These are phyloP conservation scores for Pseudozyma flocculosa DNA, from an alignment of 1,284 basidiomycete species.

Conservation along the genomic window DNA sequence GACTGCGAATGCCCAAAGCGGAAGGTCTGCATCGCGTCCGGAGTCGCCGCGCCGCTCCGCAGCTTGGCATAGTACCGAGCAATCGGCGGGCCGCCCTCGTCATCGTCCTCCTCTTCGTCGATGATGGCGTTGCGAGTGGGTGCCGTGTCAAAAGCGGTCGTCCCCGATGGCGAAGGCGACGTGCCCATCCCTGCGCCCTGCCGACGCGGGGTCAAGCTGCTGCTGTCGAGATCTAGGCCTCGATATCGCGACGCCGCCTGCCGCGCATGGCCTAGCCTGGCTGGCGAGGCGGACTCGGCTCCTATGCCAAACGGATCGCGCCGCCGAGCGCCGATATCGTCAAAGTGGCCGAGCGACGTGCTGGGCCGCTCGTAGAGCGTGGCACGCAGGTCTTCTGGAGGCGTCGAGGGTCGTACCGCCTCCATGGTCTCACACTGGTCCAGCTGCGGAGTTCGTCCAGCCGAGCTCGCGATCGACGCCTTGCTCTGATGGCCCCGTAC, in stretches of 20 bases:
- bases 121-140: conserved; percentile 7
- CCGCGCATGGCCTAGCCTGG: no score
- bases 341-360: conserved; percentile 27
- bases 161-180: background rate
- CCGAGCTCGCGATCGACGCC: conserved; percentile 2
- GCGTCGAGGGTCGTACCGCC: background rate
- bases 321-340: background rate
- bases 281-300: background rate
- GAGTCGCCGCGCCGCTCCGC: conserved; percentile 3
- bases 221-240: background rate
- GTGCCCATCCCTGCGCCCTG: no score
- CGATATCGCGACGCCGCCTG: background rate
- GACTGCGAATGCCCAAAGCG: background rate
- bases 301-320: background rate
- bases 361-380: conserved; percentile 19
- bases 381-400: background rate
- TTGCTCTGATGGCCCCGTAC: conserved; percentile 1
- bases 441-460: background rate
- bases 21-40: background rate
- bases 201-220: no score
- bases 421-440: background rate
- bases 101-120: background rate
- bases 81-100: conserved; percentile 11
- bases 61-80: conserved; percentile 18
- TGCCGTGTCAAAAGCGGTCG: conserved; percentile 4